Evolutionary conservation across 805 yeast genomes (phyloP).

Genomic region (Zygosaccharomyces rouxii): DNA sequence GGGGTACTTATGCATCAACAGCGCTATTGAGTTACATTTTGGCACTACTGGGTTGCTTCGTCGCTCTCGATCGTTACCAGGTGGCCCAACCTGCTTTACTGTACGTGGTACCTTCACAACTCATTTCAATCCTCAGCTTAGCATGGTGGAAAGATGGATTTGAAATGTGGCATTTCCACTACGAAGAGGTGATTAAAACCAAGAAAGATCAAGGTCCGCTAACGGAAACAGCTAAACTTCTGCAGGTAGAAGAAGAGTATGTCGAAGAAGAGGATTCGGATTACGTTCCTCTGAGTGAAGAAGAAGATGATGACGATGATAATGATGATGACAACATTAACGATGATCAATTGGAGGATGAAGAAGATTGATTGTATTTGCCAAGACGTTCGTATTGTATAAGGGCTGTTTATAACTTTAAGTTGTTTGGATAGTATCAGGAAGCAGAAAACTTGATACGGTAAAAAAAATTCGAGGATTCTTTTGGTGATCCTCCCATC

Average conservation of each 20-base stretch:
- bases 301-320: constrained; percentile 11
- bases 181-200: constrained; percentile 14
- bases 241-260: constrained; percentile 9
- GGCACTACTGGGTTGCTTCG: constrained; percentile 44
- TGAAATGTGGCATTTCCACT: constrained; percentile 39
- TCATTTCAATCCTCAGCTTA: constrained; percentile 32
- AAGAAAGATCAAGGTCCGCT: constrained; percentile 15
- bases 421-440: too few species aligned
- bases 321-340: constrained; percentile 12
- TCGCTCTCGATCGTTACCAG: constrained; percentile 37
- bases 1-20: constrained; percentile 44
- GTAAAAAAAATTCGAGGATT: too few species aligned
- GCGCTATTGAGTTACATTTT: constrained; percentile 45
- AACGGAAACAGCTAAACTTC: not conserved
- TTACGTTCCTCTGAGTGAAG: constrained; percentile 13
- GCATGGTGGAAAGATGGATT: constrained; percentile 44
- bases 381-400: not conserved
- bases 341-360: not conserved
- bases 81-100: constrained; percentile 66
- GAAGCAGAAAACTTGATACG: too few species aligned
- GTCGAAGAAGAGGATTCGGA: constrained; percentile 16
- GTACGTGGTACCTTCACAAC: constrained; percentile 52
- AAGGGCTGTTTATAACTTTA: not conserved
- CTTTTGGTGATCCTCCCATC: too few species aligned
- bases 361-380: not conserved